These are phyloP conservation scores for Nidularia pulvinata DNA, from an alignment of 768 basidiomycete genomes.

Conservation along the genomic window DNA sequence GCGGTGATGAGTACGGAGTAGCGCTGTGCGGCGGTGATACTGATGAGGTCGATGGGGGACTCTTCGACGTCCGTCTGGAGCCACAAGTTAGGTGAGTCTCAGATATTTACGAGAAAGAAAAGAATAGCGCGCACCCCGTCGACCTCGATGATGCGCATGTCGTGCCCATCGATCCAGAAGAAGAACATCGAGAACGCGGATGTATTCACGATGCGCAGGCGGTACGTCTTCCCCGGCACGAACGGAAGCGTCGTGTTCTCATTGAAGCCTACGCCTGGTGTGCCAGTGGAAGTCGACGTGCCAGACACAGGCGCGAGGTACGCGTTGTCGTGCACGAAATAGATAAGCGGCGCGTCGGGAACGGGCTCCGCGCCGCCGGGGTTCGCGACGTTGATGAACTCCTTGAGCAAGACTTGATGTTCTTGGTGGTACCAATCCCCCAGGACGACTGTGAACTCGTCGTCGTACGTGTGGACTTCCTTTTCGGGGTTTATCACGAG, in stretches of 20 bases:
- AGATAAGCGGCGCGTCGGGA: slow-evolving; percentile 77
- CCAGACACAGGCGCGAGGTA: slow-evolving; percentile 67
- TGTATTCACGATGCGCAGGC: slow-evolving; percentile 87
- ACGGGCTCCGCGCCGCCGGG: slow-evolving; percentile 89
- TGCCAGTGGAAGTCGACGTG: slow-evolving; percentile 47
- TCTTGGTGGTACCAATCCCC: slow-evolving; percentile 94
- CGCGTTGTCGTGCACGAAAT: slow-evolving; percentile 73
- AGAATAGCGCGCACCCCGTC: slow-evolving; percentile 84
- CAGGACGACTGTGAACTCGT: slow-evolving; percentile 85
- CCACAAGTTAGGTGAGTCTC: too few relatives aligned
- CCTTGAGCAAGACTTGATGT: slow-evolving; percentile 57
- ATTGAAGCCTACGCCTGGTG: slow-evolving; percentile 74
- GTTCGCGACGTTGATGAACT: slow-evolving; percentile 72
- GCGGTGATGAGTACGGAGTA: slow-evolving; percentile 94
- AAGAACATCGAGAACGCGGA: slow-evolving; percentile 72
- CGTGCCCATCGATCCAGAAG: slow-evolving; percentile 90
- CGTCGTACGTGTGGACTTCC: slow-evolving; percentile 80
- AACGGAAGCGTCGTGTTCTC: slow-evolving; percentile 87
- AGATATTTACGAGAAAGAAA: too few relatives aligned
- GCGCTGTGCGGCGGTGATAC: slow-evolving; percentile 85
- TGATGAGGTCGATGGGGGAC: slow-evolving; percentile 68
- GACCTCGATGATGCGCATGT: slow-evolving; percentile 83
- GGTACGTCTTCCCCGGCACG: slow-evolving; percentile 86
- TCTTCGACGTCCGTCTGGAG: slow-evolving; percentile 83
- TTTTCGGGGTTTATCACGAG: slow-evolving; percentile 71